Conservation (phyloP, 176 grass and related monocot species). For the Oryza longistaminata region DNA sequence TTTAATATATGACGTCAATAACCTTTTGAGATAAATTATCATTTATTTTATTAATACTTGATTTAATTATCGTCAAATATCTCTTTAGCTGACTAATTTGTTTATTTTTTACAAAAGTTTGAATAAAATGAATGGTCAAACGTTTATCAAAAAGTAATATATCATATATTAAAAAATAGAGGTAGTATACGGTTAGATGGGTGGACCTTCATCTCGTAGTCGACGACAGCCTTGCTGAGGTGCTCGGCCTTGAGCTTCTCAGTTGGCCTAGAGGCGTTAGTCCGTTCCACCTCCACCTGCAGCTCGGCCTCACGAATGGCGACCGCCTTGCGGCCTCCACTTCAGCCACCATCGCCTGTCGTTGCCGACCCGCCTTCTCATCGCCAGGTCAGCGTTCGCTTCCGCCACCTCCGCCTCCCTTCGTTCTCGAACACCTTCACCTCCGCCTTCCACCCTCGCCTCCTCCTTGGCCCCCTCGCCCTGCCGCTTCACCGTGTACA, state of each 20-base stretch:
- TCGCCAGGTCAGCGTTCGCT: constrained; percentile 59
- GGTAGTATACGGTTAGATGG: no score
- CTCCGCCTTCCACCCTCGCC: constrained; percentile 59
- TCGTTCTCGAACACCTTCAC: constrained; percentile 69
- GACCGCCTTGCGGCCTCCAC: constrained; percentile 77
- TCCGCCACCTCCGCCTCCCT: constrained; percentile 63
- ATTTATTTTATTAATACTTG: no score
- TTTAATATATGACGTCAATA: no score
- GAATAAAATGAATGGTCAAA: no score
- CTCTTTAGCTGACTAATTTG: no score
- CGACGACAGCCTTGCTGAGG: constrained; percentile 72
- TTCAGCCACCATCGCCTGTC: constrained; percentile 53
- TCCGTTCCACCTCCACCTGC: constrained; percentile 77
- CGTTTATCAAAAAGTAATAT: no score
- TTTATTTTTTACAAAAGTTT: no score
- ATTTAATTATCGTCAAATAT: no score
- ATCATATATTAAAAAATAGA: no score
- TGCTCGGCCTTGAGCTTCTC: constrained; percentile 92
- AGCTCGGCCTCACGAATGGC: constrained; percentile 80
- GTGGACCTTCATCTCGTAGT: constrained; percentile 74
- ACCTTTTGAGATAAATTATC: no score
- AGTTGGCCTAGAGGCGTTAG: constrained; percentile 57
- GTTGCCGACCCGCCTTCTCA: constrained; percentile 75
- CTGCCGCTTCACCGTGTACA: constrained; percentile 49
- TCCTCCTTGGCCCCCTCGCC: constrained; percentile 61